These are phyloP conservation scores for Croton laevigatus DNA, from an alignment of 441 rosid genomes.

Conservation along the genomic window DNA sequence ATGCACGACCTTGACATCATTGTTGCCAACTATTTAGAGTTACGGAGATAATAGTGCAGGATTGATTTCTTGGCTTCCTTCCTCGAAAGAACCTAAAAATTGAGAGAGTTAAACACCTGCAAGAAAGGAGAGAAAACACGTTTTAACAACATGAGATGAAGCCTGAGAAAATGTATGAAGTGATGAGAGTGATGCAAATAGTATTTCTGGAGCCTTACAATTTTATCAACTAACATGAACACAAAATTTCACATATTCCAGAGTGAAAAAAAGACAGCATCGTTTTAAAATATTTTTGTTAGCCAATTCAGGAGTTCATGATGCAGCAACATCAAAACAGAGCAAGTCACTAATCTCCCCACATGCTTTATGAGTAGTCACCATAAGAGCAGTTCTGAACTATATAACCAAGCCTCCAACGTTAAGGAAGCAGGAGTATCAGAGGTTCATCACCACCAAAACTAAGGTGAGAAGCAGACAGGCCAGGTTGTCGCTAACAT, in stretches of 20 bases:
- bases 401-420: not conserved
- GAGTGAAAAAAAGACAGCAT: not conserved
- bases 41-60: not conserved
- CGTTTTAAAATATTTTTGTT: not conserved
- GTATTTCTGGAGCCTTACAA: conserved; percentile 3
- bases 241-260: not conserved
- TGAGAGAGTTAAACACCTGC: conserved; percentile 28
- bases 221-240: not conserved
- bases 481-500: not conserved
- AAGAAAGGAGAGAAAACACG: conserved; percentile 12
- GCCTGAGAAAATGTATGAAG: not conserved
- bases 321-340: not conserved
- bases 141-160: conserved; percentile 1
- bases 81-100: conserved; percentile 6
- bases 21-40: conserved; percentile 4
- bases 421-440: not conserved
- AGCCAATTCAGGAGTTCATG: conserved; percentile 1
- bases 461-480: not conserved
- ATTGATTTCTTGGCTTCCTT: conserved; percentile 9
- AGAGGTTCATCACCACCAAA: conserved; percentile 8
- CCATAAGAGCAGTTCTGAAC: not conserved
- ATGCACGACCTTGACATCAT: conserved; percentile 73
- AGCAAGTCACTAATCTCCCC: not conserved
- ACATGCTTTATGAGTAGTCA: not conserved
- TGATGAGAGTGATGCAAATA: not conserved